Conservation (phyloP, 2,329 filamentous ascomycete genomes). For the Cryphonectria naterciae region DNA sequence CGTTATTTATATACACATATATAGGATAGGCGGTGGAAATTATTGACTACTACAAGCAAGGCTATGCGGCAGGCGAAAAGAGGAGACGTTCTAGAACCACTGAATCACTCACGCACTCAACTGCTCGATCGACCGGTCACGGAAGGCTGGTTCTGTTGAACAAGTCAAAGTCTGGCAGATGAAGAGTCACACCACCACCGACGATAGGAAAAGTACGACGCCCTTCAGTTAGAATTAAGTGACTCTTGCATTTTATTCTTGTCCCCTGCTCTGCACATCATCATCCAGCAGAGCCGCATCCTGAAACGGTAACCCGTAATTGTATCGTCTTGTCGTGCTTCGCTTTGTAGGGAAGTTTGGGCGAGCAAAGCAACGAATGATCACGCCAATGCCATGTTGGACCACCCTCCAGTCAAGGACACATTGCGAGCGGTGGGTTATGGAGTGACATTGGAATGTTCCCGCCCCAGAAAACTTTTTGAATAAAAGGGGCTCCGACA, state of each 20-base stretch:
- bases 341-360: slow-evolving; percentile 13
- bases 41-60: neutral
- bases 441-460: slow-evolving; percentile 27
- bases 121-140: slow-evolving; percentile 17
- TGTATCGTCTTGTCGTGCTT: neutral
- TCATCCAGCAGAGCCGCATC: slow-evolving; percentile 18
- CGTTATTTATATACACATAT: neutral
- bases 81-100: slow-evolving; percentile 23
- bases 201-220: neutral
- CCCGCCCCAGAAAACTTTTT: slow-evolving; percentile 20
- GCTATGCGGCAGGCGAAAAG: slow-evolving; percentile 1
- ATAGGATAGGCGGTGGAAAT: neutral
- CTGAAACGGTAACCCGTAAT: neutral
- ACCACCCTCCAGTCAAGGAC: slow-evolving; percentile 18
- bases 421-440: slow-evolving; percentile 24
- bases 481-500: slow-evolving; percentile 27
- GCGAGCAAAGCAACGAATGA: slow-evolving; percentile 28
- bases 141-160: slow-evolving; percentile 14
- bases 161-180: neutral
- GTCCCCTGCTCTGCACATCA: neutral
- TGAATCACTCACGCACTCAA: neutral
- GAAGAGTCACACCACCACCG: neutral
- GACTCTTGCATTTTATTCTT: neutral
- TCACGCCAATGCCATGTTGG: slow-evolving; percentile 28
- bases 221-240: neutral